Conservation (phyloP, 2,329 filamentous ascomycete genomes). For the Furcasterigmium furcatum region DNA sequence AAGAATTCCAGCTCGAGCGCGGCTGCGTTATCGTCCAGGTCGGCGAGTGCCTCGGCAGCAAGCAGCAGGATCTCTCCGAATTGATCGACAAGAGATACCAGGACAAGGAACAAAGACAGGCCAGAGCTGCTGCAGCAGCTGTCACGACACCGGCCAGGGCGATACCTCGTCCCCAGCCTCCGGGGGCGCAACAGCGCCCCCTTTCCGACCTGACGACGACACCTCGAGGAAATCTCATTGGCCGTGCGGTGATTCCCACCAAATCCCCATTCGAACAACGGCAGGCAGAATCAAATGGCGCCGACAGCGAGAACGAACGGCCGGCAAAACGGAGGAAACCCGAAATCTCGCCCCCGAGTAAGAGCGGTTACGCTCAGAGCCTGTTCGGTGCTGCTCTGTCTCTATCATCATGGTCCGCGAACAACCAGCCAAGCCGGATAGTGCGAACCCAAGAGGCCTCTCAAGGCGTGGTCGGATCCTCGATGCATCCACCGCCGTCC, state of each 20-base stretch:
- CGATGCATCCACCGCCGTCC: background rate
- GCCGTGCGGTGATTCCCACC: constrained; percentile 53
- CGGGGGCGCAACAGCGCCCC: constrained; percentile 12
- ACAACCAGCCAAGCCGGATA: constrained; percentile 1
- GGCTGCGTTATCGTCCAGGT: constrained; percentile 78
- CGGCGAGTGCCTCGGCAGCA: constrained; percentile 67
- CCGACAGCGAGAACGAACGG: constrained; percentile 16
- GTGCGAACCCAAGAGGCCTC: background rate
- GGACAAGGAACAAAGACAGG: constrained; percentile 48
- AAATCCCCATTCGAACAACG: constrained; percentile 66
- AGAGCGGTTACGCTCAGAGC: constrained; percentile 46
- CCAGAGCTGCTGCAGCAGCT: constrained; percentile 21
- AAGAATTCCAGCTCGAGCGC: constrained; percentile 76
- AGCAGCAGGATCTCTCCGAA: constrained; percentile 74
- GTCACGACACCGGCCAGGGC: constrained; percentile 10
- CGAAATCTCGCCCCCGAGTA: constrained; percentile 35
- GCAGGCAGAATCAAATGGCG: constrained; percentile 25
- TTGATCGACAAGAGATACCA: constrained; percentile 68
- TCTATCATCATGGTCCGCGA: constrained; percentile 20
- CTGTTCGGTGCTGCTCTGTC: constrained; percentile 45
- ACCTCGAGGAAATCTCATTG: constrained; percentile 27
- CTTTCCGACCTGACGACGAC: background rate
- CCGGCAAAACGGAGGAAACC: constrained; percentile 37
- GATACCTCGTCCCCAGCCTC: constrained; percentile 30
- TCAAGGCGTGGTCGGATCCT: no score